Evolutionary conservation across 1,139 yeast genomes (phyloP).

Genomic region (Geotrichum candidum): DNA sequence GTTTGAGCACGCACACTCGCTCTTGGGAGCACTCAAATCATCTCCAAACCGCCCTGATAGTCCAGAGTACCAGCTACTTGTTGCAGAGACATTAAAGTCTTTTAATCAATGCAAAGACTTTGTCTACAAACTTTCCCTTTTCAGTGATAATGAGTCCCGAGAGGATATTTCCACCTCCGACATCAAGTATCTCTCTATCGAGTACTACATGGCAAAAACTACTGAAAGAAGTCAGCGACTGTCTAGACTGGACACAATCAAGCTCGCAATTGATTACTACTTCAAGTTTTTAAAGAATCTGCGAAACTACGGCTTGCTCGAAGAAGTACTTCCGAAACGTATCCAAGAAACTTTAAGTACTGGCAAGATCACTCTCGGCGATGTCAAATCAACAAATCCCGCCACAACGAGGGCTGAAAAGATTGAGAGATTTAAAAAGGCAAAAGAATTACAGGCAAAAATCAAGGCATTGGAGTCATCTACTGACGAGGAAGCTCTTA

Average conservation of each 20-base stretch:
- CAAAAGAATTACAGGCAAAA: conserved; percentile 45
- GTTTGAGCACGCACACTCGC: conserved; percentile 17
- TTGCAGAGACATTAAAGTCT: conserved; percentile 19
- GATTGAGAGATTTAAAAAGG: conserved; percentile 60
- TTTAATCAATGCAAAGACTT: conserved; percentile 23
- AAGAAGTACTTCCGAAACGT: conserved; percentile 13
- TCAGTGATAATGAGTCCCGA: conserved; percentile 53
- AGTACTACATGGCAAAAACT: conserved; percentile 44
- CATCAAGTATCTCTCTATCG: conserved; percentile 47
- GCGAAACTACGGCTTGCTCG: conserved; percentile 13
- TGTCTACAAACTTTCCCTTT: conserved; percentile 40
- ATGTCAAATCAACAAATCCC: conserved; percentile 42
- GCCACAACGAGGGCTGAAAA: conserved; percentile 60
- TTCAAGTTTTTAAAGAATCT: conserved; percentile 10
- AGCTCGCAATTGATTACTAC: conserved; percentile 19
- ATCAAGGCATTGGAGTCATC: conserved; percentile 26
- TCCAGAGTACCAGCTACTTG: conserved; percentile 22
- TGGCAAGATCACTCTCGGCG: conserved; percentile 11
- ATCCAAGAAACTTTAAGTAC: conserved; percentile 18
- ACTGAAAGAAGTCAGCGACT: conserved; percentile 23
- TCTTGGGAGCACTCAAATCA: conserved; percentile 12
- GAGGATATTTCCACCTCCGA: conserved; percentile 53
- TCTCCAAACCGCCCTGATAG: conserved; percentile 16
- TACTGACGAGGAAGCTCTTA: conserved; percentile 42
- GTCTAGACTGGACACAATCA: conserved; percentile 17